Evolutionary conservation across 2,329 filamentous ascomycete species (phyloP), one percentile per base, ranked within the genome.

Genomic region (Penicillium janthinellum): DNA sequence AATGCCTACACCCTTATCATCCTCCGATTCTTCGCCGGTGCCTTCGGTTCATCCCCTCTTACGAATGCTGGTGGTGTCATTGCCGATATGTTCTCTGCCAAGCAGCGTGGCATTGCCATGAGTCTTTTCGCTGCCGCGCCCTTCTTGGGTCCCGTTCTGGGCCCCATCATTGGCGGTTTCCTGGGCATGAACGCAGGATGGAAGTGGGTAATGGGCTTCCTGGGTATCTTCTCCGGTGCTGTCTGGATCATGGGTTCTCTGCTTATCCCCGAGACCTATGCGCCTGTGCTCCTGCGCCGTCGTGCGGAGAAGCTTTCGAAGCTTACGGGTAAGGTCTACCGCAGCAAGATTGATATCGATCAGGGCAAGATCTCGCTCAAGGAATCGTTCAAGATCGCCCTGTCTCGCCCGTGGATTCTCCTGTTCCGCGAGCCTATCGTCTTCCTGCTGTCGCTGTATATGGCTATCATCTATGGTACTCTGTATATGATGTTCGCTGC

Each of bases 71-170:
- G 70, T 28, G 71, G 71, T 56, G 83, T 86, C 5, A 83, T 87
- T 58, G 82, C 84, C 8, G 85, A 88, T 65, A 83, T 86, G 71
- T 87, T 86, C 64, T 71, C 77, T 1, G 80, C 81, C 2, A 72
- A 77, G 1, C 76, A 85, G 57, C 74, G 84, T 53, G 84, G 85
- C 59, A 57, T 81, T 41, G 88, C 86, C 0, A 83, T 86, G 65
- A 82, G 84, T 28, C 69, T 89, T n/a, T 91, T 90, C 68, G 84
- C 87, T 4, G 82, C 85, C 14, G 85, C 86, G 2, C 87, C 87
- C 1, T 89, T 89, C 71, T 77, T 90, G 53, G 87, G 71, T 12
- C 70, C 71, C 5, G 66, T 67, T 2, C 34, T 72, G 8, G 71
- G 71, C 0, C 71, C 71, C 2, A 62, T 73, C 8, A 65, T 70